phyloP scores from a whole-genome alignment of 768 basidiomycete genomes.

The Lactarius vividus region DNA sequence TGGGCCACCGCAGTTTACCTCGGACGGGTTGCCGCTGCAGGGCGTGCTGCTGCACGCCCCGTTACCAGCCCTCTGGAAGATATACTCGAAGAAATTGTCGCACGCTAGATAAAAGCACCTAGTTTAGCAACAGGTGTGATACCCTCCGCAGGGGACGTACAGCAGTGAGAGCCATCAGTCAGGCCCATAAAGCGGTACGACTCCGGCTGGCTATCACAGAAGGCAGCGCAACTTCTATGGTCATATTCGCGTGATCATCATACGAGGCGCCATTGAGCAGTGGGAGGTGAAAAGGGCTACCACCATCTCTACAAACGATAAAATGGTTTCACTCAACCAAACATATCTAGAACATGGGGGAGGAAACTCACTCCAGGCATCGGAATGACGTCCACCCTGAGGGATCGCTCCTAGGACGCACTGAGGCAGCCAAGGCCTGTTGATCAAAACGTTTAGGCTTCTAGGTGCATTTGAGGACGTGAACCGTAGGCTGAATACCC shows the following conservation, averaged over 20 bases:
- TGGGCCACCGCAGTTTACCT: slow-evolving; percentile 57
- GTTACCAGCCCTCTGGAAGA: slow-evolving; percentile 39
- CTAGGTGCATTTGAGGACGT: background rate
- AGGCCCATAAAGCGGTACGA: slow-evolving; percentile 63
- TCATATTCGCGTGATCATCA: slow-evolving; percentile 53
- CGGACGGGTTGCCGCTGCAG: slow-evolving; percentile 55
- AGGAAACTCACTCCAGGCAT: slow-evolving; percentile 1
- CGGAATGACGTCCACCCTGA: background rate
- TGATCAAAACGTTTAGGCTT: background rate
- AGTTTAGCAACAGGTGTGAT: no score
- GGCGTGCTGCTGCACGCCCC: slow-evolving; percentile 51
- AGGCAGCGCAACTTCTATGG: slow-evolving; percentile 49
- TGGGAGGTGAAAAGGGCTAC: background rate
- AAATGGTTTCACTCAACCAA: background rate
- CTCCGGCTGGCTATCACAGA: slow-evolving; percentile 39
- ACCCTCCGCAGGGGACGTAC: slow-evolving; percentile 33
- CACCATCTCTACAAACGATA: background rate
- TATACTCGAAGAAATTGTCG: slow-evolving; percentile 40
- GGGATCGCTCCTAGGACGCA: background rate
- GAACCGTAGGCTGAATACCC: background rate
- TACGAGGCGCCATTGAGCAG: slow-evolving; percentile 51
- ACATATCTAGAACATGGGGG: no score
- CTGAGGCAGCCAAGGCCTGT: background rate
- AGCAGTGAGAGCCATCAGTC: slow-evolving; percentile 62
- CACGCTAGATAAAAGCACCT: background rate